phyloP scores from a whole-genome alignment of 257 asterid species.

The Gentiana straminea region DNA sequence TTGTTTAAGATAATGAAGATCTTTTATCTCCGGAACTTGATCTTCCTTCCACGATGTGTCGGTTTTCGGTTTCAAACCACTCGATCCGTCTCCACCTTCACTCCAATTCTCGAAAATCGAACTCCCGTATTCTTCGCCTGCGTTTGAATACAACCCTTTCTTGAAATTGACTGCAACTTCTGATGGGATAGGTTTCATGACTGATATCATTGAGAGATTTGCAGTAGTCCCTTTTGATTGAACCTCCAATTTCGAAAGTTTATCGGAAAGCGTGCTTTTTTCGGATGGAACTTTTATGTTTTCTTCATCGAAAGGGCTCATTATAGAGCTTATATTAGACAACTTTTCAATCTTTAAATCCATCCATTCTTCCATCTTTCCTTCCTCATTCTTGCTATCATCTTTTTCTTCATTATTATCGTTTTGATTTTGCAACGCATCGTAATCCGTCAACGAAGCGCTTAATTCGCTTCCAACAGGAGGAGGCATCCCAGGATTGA shows the following conservation, averaged over 20 bases:
- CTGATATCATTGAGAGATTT: constrained; percentile 21
- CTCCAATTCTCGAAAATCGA: constrained; percentile 67
- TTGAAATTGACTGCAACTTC: constrained; percentile 40
- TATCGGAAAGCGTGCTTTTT: neutral
- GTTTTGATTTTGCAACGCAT: neutral
- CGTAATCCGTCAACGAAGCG: constrained; percentile 3
- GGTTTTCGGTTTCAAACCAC: constrained; percentile 8
- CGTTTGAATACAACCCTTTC: constrained; percentile 29
- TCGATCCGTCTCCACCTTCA: constrained; percentile 17
- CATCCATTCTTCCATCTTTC: neutral
- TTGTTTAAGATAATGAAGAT: neutral
- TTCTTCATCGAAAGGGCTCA: neutral
- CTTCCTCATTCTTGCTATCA: neutral
- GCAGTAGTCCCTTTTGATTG: constrained; percentile 16
- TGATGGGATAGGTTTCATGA: constrained; percentile 44
- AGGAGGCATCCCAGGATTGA: constrained; percentile 1
- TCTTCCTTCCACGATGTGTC: constrained; percentile 19
- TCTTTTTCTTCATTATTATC: neutral
- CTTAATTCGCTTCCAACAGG: constrained; percentile 17
- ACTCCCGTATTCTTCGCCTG: constrained; percentile 45
- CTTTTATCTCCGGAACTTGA: constrained; percentile 11
- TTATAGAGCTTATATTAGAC: constrained; percentile 1
- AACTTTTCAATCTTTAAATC: neutral
- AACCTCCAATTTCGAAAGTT: constrained; percentile 14
- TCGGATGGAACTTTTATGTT: neutral